Conservation (phyloP, 75 land plant species). For the Cryptomeria japonica region DNA sequence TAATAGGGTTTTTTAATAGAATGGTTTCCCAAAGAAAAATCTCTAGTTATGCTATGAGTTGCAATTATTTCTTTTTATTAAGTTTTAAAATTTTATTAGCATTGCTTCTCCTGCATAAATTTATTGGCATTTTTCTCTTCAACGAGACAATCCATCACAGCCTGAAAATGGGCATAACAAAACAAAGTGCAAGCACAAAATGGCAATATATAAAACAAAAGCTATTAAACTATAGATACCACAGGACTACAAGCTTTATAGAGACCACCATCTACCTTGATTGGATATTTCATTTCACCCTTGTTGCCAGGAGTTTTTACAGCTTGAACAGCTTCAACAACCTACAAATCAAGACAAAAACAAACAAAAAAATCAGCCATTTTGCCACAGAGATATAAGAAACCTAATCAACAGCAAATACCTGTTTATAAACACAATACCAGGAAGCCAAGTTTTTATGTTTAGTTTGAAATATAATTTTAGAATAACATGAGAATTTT, state of each 20-base stretch:
- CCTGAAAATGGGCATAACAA: background rate
- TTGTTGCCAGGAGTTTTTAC: slow-evolving; percentile 83
- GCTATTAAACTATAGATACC: background rate
- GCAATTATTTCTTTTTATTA: no score
- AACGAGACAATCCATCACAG: background rate
- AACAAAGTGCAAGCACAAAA: background rate
- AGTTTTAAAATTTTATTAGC: no score
- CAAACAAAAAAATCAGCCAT: background rate
- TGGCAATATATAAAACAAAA: background rate
- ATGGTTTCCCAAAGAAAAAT: no score
- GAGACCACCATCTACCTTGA: slow-evolving; percentile 62
- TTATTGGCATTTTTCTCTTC: no score
- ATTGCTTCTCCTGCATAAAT: no score
- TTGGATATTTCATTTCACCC: slow-evolving; percentile 91
- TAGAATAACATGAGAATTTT: background rate
- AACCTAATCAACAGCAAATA: background rate
- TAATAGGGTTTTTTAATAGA: no score
- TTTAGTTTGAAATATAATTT: background rate
- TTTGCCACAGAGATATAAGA: background rate
- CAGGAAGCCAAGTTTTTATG: background rate
- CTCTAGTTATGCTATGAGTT: no score
- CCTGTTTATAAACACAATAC: background rate
- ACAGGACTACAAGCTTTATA: background rate
- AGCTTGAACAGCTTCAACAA: slow-evolving; percentile 94
- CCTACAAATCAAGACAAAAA: slow-evolving; percentile 40